Evolutionary conservation across 2,329 filamentous ascomycete genomes (phyloP), one percentile per base, ranked within the genome.

Genomic region (Fusarium sp.): DNA sequence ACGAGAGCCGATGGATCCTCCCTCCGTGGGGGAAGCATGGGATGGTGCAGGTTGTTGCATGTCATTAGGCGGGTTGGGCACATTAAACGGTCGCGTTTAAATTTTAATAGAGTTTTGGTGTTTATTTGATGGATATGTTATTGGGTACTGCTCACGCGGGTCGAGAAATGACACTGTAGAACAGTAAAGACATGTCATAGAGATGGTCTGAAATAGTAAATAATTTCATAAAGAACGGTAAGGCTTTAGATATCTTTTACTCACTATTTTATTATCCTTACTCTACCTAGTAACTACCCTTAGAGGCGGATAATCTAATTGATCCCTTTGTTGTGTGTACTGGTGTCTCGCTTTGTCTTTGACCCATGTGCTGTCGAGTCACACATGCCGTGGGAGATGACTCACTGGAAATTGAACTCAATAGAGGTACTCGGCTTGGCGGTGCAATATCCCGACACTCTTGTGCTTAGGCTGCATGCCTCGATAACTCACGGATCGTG

Each of bases 1-100:
- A 62, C 54, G 45, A 56, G 37, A 35, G 50, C 54, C 54, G 54
- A 40, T 58, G 54, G 54, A 31, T 31, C 47, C 47, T 52, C 24
- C 11, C 27, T 52, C 47, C 47, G 18, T 52, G 47, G 47, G 47
- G 47, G 47, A 52, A 52, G 47, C 47, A 52, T 52, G 27, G 47
- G 47, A 52, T 52, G 47, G 27, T 10, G 47, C 6, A 52, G 4
- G 47, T 20, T 52, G 11, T 31, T 52, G 45, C 45, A 50, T 29
- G 24, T 29, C 24, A n/a, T 52, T 10, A 10, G 47, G 47, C 27
- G 29, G 47, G 47, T 29, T 52, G 47, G 47, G 47, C 18, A 52
- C 10, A n/a, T 52, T 52, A 31, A 31, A 29, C 10, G 27, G 47
- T 31, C 18, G 27, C 47, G 18, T 52, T 52, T 31, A 31, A 31